phyloP scores from a whole-genome alignment of 805 yeast genomes.

The Clavispora santaluciae region DNA sequence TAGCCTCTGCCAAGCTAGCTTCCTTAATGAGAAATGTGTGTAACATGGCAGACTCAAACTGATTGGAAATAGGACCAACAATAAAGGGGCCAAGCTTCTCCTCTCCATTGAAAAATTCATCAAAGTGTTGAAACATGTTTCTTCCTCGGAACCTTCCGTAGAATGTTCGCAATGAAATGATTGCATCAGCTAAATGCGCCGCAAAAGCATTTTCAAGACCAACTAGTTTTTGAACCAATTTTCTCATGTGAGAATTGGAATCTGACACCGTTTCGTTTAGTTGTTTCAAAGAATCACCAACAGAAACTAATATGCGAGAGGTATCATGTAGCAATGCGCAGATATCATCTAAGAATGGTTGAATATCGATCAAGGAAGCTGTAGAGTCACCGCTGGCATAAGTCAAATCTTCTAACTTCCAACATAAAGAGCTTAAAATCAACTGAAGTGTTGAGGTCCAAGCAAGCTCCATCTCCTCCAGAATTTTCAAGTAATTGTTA shows the following conservation, averaged over 20 bases:
- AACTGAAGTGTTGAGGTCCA: slow-evolving; percentile 22
- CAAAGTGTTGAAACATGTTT: slow-evolving; percentile 23
- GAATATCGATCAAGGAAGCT: slow-evolving; percentile 22
- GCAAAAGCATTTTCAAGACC: slow-evolving; percentile 20
- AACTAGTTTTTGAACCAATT: slow-evolving; percentile 19
- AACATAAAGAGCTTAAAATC: slow-evolving; percentile 23
- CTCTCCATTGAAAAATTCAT: slow-evolving; percentile 25
- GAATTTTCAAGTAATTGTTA: slow-evolving; percentile 13
- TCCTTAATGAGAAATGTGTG: slow-evolving; percentile 48
- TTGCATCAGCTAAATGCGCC: slow-evolving; percentile 27
- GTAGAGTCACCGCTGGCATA: slow-evolving; percentile 16
- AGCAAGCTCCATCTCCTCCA: slow-evolving; percentile 11
- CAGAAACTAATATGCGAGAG: slow-evolving; percentile 8
- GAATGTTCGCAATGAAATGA: slow-evolving; percentile 31
- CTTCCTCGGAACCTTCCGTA: slow-evolving; percentile 22
- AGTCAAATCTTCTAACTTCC: slow-evolving; percentile 34
- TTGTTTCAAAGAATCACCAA: slow-evolving; percentile 6
- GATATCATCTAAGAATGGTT: slow-evolving; percentile 18
- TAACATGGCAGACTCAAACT: slow-evolving; percentile 29
- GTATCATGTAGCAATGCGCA: slow-evolving; percentile 13
- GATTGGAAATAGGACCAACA: slow-evolving; percentile 21
- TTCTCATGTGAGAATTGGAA: slow-evolving; percentile 2
- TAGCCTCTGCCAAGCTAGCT: slow-evolving; percentile 34
- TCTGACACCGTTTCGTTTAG: slow-evolving; percentile 7
- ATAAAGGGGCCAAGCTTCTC: slow-evolving; percentile 16